Base-by-base conservation (phyloP, 805 yeast species). In the Isabelozyma rhagii region DNA sequence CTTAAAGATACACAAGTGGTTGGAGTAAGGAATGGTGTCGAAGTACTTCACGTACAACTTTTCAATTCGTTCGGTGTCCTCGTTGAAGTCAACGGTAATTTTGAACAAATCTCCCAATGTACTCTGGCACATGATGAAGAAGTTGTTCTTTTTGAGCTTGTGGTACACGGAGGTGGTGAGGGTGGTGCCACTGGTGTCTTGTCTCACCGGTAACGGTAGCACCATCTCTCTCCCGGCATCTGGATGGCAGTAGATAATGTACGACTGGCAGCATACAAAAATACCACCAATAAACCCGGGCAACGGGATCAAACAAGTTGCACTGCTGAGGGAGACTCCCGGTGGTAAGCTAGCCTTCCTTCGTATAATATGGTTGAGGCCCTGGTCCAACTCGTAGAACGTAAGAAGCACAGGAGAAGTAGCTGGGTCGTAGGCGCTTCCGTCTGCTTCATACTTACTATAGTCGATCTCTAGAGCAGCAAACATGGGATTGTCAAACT, bases 351-450 rank as follows among this genome's bases (percentile, higher is more conserved):
- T 10, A 2, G 36, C 10, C 34, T 53, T 55, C 28, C 75, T 75
- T 49, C 77, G 79, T 1, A 87, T 74, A 1, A 92, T 79, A 61
- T 86, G 87, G 60, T 92, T 92, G 44, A 93, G 70, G 0, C 97
- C 97, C 40, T 89, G 76, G 63, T 94, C 97, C 25, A 92, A 68
- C 59, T 89, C 93, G 67, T 93, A 93, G 62, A 81, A 87, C 3
- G 81, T 78, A 47, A 93, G 69, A 28, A 60, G 55, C 45, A 66
- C 45, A 1, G 54, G 52, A 8, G 60, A 51, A 4, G 40, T 11
- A 6, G 49, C 51, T 5, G 53, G 40, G 52, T 61, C 52, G 47
- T 50, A 42, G 4, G 43, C 17, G 15, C 43, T 41, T 14, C 43
- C 29, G 25, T 60, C 60, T 17, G 57, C 61, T 31, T 69, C 69